Percentiles rank a stretch among this genome's conserved stretches.
These are phyloP conservation scores for Poa annua DNA, from an alignment of 176 grass and related monocot species.

Conservation along the genomic window DNA sequence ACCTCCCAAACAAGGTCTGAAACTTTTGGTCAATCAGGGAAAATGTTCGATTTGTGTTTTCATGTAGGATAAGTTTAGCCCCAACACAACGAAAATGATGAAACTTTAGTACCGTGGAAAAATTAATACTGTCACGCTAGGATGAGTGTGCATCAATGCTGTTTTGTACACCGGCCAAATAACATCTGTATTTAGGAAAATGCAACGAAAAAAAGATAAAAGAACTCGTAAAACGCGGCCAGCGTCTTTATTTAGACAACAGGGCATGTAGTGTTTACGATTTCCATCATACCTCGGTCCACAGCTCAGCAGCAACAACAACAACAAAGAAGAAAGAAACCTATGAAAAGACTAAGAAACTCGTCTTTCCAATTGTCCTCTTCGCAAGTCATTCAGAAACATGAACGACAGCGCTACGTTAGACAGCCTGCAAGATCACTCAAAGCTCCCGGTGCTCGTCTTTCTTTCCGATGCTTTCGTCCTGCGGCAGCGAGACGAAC, in stretches of 20 bases:
- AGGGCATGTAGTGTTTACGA: background rate
- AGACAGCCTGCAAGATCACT: conserved; percentile 4
- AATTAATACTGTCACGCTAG: background rate
- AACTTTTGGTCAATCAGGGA: no score
- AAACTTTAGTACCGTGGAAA: background rate
- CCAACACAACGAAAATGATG: background rate
- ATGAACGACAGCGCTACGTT: background rate
- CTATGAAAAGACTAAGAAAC: conserved; percentile 26
- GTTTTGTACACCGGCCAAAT: background rate
- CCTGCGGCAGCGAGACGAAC: conserved; percentile 59
- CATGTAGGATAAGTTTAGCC: background rate
- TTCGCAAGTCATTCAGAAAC: background rate
- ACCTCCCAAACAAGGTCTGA: no score
- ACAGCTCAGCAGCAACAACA: conserved; percentile 9
- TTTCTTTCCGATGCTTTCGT: conserved; percentile 45
- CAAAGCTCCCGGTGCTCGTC: background rate
- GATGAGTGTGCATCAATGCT: background rate
- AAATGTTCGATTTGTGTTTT: background rate
- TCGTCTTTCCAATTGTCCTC: conserved; percentile 15
- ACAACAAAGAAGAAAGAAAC: conserved; percentile 15
- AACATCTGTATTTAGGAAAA: background rate
- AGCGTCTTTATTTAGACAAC: conserved; percentile 45
- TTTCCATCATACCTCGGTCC: conserved; percentile 7
- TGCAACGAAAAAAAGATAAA: background rate
- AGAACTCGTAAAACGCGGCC: background rate